These are phyloP conservation scores for Cryptococcus sp. DNA, from an alignment of 1,284 basidiomycete species.

Conservation along the genomic window DNA sequence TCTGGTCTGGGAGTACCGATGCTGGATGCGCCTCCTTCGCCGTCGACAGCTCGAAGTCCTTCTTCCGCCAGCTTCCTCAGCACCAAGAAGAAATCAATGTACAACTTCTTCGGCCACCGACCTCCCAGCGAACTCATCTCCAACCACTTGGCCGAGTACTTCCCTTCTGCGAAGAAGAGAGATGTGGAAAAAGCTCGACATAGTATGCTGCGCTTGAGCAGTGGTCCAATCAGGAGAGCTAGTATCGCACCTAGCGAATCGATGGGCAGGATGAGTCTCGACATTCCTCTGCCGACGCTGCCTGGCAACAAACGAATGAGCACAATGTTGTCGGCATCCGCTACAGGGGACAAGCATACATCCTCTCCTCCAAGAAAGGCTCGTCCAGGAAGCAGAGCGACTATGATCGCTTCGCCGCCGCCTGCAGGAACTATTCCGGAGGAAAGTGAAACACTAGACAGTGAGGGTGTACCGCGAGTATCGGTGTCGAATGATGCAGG, in stretches of 20 bases:
- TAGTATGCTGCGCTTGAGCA: constrained; percentile 66
- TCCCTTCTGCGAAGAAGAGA: constrained; percentile 89
- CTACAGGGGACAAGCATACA: neutral
- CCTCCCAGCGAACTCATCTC: constrained; percentile 97
- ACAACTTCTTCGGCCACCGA: constrained; percentile 97
- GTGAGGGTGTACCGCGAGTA: constrained; percentile 30
- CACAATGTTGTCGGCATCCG: constrained; percentile 2
- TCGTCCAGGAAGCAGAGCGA: constrained; percentile 24
- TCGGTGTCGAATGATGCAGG: constrained; percentile 41
- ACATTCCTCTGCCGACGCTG: neutral
- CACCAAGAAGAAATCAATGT: constrained; percentile 60
- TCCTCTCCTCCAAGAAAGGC: constrained; percentile 22
- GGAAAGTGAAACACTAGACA: constrained; percentile 28
- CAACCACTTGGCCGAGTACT: constrained; percentile 93
- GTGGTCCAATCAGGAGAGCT: constrained; percentile 21
- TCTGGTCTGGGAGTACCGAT: constrained; percentile 83
- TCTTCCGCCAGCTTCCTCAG: constrained; percentile 48
- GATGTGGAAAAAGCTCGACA: constrained; percentile 81
- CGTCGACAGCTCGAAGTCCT: constrained; percentile 41
- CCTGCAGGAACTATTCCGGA: constrained; percentile 43
- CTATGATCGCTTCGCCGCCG: constrained; percentile 27
- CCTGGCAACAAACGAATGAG: constrained; percentile 5
- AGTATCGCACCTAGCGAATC: constrained; percentile 22
- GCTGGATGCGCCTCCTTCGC: constrained; percentile 59
- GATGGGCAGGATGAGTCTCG: constrained; percentile 12